A percentile compares a stretch with the other conserved stretches of the same genome.
These are phyloP conservation scores for Globisporangium uncinulatum DNA, from an alignment of 352 stramenopile genomes.

Conservation along the genomic window DNA sequence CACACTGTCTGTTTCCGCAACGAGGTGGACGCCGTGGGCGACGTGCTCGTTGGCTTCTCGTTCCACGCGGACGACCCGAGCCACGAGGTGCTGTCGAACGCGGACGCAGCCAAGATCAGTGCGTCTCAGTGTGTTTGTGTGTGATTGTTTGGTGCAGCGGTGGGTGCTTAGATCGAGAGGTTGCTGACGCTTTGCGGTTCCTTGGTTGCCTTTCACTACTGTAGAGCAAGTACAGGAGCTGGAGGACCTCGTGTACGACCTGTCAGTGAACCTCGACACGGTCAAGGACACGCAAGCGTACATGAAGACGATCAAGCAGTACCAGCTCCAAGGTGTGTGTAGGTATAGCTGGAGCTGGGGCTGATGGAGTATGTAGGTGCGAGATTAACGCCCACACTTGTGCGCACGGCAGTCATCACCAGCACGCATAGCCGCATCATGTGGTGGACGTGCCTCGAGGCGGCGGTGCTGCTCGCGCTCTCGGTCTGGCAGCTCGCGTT, in stretches of 20 bases:
- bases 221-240: slow-evolving; percentile 83
- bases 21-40: slow-evolving; percentile 40
- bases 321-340: slow-evolving; percentile 63
- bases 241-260: slow-evolving; percentile 83
- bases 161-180: not conserved
- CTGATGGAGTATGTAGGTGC: not conserved
- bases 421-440: slow-evolving; percentile 80
- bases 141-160: not conserved
- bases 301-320: slow-evolving; percentile 83
- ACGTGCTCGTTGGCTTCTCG: slow-evolving; percentile 80
- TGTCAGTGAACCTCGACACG: slow-evolving; percentile 79
- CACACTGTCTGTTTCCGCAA: slow-evolving; percentile 82
- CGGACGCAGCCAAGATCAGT: slow-evolving; percentile 87
- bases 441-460: slow-evolving; percentile 80
- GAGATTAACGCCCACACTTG: not conserved
- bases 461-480: slow-evolving; percentile 57
- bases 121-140: slow-evolving; percentile 18
- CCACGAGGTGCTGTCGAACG: slow-evolving; percentile 85
- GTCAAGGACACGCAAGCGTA: slow-evolving; percentile 85
- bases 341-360: not conserved
- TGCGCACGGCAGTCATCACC: slow-evolving; percentile 49
- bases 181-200: not conserved
- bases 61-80: slow-evolving; percentile 81
- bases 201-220: not conserved
- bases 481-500: slow-evolving; percentile 82